Evolutionary conservation across 75 land plant genomes (phyloP), one percentile per base, ranked within the genome.

Genomic region (Picea sitchensis): DNA sequence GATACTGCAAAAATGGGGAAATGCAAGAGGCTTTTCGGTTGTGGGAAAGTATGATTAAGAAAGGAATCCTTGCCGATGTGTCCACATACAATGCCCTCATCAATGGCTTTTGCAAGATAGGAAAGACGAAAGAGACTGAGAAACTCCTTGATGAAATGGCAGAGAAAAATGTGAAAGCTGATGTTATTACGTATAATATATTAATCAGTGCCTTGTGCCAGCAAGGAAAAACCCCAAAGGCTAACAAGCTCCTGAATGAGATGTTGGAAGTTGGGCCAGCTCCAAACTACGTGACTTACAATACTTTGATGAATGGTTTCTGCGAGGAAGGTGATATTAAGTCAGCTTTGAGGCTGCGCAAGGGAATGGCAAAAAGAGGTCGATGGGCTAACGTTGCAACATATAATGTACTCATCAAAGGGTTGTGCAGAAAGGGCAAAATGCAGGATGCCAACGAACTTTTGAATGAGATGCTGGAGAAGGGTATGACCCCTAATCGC

Each of bases 401-500:
- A 12, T 95, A 90, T 75, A 90, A 92, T 83, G 80, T 90, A 31
- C 76, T 95, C 38, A 84, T 95, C 14, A 85, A 84, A 60, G 91
- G 87, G 32, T 77, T 84, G 12, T 92, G 96, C 79, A 81, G 73
- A 57, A 87, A 82, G 57, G 88, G 91, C 12, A 91, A 88, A 67
- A 68, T 93, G 51, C 79, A 90, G 77, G 94, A 93, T 63, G 98
- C 95, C 51, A 90, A 89, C 75, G 64, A 76, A 34, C 87, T 92
- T 77, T 81, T 94, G 30, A 89, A 90, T 80, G 92, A 92, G 79
- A 84, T 91, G 89, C 58, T 91, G 83, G 91, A 91, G 77, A 91
- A 85, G 82, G 93, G 93, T 23, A 72, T 89, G 68, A 77, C 85
- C 44, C 93, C 93, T n/a, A 89, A 89, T 73, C 79, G 78, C 26